Percentiles rank a stretch among this genome's conserved stretches.
Evolutionary conservation across 345 rosid genomes (phyloP).

Genomic region (Acer campestre): DNA sequence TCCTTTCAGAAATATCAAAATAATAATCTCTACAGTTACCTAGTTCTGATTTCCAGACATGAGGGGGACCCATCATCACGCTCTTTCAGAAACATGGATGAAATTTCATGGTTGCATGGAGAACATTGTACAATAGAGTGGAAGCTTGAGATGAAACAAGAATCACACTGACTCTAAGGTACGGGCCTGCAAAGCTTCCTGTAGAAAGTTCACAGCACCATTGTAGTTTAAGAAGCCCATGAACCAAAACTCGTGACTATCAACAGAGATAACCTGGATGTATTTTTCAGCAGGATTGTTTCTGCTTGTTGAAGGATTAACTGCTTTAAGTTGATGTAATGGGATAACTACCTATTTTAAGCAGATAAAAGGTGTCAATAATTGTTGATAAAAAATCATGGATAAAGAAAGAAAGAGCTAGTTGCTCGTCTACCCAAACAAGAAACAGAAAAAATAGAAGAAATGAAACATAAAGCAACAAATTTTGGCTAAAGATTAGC

Average conservation of each 20-base stretch:
- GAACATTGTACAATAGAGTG: not conserved
- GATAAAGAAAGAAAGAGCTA: not conserved
- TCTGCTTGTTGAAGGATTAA: slow-evolving; percentile 58
- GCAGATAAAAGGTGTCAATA: slow-evolving; percentile 19
- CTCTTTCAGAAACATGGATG: slow-evolving; percentile 6
- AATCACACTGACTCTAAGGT: slow-evolving; percentile 40
- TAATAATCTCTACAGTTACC: slow-evolving; percentile 27
- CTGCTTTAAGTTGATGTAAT: slow-evolving; percentile 55
- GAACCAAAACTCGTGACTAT: slow-evolving; percentile 70
- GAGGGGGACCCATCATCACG: not conserved
- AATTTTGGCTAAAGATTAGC: not conserved
- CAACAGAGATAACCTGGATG: slow-evolving; percentile 60
- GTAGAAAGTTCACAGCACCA: slow-evolving; percentile 48
- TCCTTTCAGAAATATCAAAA: slow-evolving; percentile 8
- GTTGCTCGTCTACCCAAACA: not conserved
- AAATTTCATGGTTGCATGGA: slow-evolving; percentile 13
- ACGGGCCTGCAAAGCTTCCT: slow-evolving; percentile 37
- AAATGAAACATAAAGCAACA: not conserved
- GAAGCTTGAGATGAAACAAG: slow-evolving; percentile 12
- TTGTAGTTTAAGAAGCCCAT: slow-evolving; percentile 63
- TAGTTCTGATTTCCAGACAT: slow-evolving; percentile 18
- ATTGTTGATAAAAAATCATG: not conserved
- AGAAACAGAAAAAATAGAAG: too few relatives aligned
- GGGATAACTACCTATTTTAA: slow-evolving; percentile 65
- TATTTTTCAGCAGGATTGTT: slow-evolving; percentile 60